These are phyloP conservation scores for Cylindrodendrum hubeiense DNA, from an alignment of 2,329 filamentous ascomycete species.

Conservation along the genomic window DNA sequence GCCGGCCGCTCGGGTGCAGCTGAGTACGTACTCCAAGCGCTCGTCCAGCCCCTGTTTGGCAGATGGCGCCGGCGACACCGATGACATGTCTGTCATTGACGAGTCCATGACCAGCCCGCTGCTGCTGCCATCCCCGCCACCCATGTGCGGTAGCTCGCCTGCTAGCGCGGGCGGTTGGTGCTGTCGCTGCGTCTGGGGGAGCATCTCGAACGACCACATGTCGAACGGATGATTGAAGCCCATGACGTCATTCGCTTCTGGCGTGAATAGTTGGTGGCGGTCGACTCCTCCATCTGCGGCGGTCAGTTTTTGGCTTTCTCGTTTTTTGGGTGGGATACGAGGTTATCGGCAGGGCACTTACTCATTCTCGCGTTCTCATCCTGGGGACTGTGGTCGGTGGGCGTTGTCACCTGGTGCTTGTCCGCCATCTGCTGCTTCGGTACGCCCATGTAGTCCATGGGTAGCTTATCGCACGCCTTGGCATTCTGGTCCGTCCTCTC, in stretches of 20 bases:
- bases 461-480: not conserved
- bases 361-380: constrained; percentile 9
- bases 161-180: constrained; percentile 2
- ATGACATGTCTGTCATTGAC: constrained; percentile 15
- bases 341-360: not conserved
- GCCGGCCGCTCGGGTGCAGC: constrained; percentile 14
- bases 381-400: not conserved
- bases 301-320: not conserved
- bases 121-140: not conserved
- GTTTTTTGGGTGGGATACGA: not conserved
- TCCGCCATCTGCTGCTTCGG: constrained; percentile 3
- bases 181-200: constrained; percentile 3
- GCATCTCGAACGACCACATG: constrained; percentile 13
- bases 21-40: constrained; percentile 13
- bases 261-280: constrained; percentile 7
- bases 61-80: constrained; percentile 6
- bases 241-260: constrained; percentile 14
- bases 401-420: not conserved
- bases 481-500: not conserved
- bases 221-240: constrained; percentile 11
- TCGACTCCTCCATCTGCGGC: not conserved
- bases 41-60: constrained; percentile 13
- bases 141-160: constrained; percentile 3
- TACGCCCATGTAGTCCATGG: not conserved
- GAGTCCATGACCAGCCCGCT: not conserved